Conservation (phyloP, 768 basidiomycete species). For the Lentinus tigrinus region DNA sequence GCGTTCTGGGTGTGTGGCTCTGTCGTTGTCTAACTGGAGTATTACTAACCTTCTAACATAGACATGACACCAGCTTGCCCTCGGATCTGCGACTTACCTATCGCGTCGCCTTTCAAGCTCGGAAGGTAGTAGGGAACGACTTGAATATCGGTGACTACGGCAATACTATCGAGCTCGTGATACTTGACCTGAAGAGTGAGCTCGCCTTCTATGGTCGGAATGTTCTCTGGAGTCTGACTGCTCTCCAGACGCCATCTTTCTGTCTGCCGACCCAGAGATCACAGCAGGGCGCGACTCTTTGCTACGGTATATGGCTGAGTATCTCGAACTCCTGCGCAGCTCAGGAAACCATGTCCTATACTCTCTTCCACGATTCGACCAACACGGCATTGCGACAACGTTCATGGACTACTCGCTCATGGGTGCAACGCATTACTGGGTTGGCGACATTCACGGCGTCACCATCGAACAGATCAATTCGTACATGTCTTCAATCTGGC, state of each 20-base stretch:
- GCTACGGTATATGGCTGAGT: slow-evolving; percentile 11
- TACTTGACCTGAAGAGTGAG: slow-evolving; percentile 20
- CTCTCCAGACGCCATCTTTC: background rate
- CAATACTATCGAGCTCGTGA: slow-evolving; percentile 18
- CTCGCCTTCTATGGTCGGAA: background rate
- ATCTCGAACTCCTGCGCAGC: slow-evolving; percentile 27
- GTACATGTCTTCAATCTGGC: slow-evolving; percentile 25
- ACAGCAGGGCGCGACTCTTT: slow-evolving; percentile 5
- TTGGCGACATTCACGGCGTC: slow-evolving; percentile 21
- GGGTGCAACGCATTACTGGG: slow-evolving; percentile 8
- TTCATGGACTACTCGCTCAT: slow-evolving; percentile 28
- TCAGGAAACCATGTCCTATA: slow-evolving; percentile 31
- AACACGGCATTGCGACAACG: slow-evolving; percentile 11
- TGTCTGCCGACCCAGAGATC: slow-evolving; percentile 9
- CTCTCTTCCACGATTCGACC: slow-evolving; percentile 32
- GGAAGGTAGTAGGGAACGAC: slow-evolving; percentile 22
- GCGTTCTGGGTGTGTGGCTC: background rate
- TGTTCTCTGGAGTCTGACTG: background rate
- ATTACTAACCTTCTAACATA: background rate
- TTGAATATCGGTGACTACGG: slow-evolving; percentile 23
- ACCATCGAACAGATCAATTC: slow-evolving; percentile 25
- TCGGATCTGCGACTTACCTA: slow-evolving; percentile 11
- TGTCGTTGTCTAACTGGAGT: slow-evolving; percentile 1
- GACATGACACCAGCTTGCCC: background rate
- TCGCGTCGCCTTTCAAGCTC: slow-evolving; percentile 24